Percentiles rank a stretch among this genome's conserved stretches.
Evolutionary conservation across 1,139 yeast genomes (phyloP).

Genomic region (Geotrichum histeridarum): DNA sequence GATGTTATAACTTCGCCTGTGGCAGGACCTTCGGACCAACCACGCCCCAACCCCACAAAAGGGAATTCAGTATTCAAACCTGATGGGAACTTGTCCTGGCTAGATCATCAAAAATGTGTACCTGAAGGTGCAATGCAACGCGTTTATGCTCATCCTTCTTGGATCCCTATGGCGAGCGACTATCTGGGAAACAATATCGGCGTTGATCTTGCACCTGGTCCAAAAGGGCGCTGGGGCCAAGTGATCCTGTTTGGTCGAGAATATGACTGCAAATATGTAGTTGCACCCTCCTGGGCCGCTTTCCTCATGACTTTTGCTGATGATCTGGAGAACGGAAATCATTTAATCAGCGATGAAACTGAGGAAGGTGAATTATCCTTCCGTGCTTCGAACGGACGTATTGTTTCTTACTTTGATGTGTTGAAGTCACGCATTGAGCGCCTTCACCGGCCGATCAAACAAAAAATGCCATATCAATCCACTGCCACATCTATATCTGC

Average conservation of each 20-base stretch:
- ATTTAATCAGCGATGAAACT: conserved; percentile 60
- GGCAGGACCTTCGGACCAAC: conserved; percentile 17
- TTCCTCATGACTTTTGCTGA: conserved; percentile 75
- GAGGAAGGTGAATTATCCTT: conserved; percentile 61
- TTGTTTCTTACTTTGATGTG: conserved; percentile 59
- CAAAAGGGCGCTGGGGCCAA: conserved; percentile 72
- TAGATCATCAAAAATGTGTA: conserved; percentile 53
- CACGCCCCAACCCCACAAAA: conserved; percentile 9
- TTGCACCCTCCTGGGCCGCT: conserved; percentile 83
- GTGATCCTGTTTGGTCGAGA: conserved; percentile 86
- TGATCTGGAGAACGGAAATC: conserved; percentile 74
- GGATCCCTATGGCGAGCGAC: conserved; percentile 90
- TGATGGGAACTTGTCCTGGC: conserved; percentile 26
- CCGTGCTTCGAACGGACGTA: conserved; percentile 48
- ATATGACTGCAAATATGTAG: conserved; percentile 71
- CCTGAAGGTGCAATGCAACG: conserved; percentile 70
- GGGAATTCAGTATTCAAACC: background rate
- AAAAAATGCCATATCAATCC: too few relatives aligned
- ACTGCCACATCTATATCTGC: background rate
- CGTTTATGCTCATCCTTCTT: conserved; percentile 75
- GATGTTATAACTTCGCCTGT: conserved; percentile 19
- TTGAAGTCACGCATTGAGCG: conserved; percentile 46
- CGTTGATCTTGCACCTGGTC: conserved; percentile 80
- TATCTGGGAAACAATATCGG: conserved; percentile 87
- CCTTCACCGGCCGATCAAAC: conserved; percentile 15